Evolutionary conservation across 495 filamentous ascomycete species (phyloP).

Genomic region (Xeromyces bisporus): DNA sequence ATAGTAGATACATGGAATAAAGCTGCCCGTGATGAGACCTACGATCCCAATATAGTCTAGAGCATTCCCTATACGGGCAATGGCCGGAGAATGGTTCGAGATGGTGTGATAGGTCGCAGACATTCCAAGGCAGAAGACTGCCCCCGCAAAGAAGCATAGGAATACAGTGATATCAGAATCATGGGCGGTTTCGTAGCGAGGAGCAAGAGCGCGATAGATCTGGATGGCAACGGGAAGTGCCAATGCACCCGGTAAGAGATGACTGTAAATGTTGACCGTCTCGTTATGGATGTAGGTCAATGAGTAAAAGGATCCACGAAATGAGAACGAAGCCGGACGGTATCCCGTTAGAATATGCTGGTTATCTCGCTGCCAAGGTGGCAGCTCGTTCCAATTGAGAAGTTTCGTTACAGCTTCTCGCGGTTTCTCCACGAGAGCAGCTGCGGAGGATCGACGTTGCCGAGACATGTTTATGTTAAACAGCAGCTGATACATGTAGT

Average conservation of each 20-base stretch:
- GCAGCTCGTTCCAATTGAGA: conserved; percentile 47
- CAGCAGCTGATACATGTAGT: too few relatives aligned
- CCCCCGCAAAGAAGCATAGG: conserved; percentile 62
- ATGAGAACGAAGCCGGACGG: conserved; percentile 50
- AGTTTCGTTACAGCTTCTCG: conserved; percentile 19
- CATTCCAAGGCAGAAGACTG: conserved; percentile 65
- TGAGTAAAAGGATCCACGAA: conserved; percentile 42
- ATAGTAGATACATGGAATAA: conserved; percentile 74
- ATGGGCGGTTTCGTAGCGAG: conserved; percentile 51
- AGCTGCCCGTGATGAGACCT: conserved; percentile 72
- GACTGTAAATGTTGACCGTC: conserved; percentile 85
- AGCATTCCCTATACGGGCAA: conserved; percentile 47
- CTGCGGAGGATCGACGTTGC: conserved; percentile 20
- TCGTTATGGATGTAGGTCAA: conserved; percentile 79
- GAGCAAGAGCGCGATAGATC: conserved; percentile 34
- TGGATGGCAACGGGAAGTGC: conserved; percentile 20
- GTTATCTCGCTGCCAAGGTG: conserved; percentile 60
- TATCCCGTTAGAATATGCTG: conserved; percentile 59
- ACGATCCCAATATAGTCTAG: conserved; percentile 90
- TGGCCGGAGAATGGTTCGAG: conserved; percentile 43
- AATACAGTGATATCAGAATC: conserved; percentile 53
- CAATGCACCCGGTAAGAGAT: conserved; percentile 42
- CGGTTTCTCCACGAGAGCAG: conserved; percentile 13
- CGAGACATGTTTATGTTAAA: conserved; percentile 17
- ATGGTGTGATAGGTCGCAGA: conserved; percentile 65